Percentiles rank a stretch among this genome's conserved stretches.
These are phyloP conservation scores for Phytophthora nicotianae DNA, from an alignment of 352 stramenopile species.

Conservation along the genomic window DNA sequence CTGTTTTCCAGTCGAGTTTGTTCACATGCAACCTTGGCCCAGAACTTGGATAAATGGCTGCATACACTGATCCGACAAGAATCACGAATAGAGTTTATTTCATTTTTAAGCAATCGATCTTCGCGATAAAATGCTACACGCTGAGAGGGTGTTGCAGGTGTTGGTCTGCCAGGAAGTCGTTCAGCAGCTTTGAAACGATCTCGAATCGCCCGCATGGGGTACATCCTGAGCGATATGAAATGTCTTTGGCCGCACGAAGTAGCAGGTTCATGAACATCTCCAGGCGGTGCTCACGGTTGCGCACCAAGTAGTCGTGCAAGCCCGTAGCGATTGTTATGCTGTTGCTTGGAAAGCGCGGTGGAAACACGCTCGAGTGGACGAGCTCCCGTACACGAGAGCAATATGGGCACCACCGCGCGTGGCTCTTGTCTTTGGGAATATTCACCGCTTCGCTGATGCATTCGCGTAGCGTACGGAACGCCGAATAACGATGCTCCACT, in stretches of 20 bases:
- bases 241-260: conserved; percentile 42
- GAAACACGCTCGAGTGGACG: conserved; percentile 40
- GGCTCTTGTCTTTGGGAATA: conserved; percentile 31
- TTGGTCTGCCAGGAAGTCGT: conserved; percentile 55
- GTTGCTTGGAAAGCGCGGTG: conserved; percentile 37
- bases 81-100: background rate
- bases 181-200: conserved; percentile 47
- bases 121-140: no score
- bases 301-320: conserved; percentile 18
- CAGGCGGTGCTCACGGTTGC: conserved; percentile 35
- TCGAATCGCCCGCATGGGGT: conserved; percentile 50
- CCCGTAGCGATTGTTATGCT: conserved; percentile 16
- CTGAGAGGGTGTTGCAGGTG: background rate
- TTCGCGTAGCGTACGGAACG: conserved; percentile 49
- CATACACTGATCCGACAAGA: background rate
- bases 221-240: conserved; percentile 46
- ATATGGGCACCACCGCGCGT: conserved; percentile 59
- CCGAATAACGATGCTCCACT: conserved; percentile 60
- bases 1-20: background rate
- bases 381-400: conserved; percentile 51
- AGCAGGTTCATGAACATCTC: conserved; percentile 51
- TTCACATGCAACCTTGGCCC: background rate
- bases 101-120: no score
- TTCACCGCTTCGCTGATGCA: conserved; percentile 28
- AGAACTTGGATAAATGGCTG: background rate